phyloP scores from a whole-genome alignment of 2,329 filamentous ascomycete genomes.

The Chrysosphaeria jannelii region DNA sequence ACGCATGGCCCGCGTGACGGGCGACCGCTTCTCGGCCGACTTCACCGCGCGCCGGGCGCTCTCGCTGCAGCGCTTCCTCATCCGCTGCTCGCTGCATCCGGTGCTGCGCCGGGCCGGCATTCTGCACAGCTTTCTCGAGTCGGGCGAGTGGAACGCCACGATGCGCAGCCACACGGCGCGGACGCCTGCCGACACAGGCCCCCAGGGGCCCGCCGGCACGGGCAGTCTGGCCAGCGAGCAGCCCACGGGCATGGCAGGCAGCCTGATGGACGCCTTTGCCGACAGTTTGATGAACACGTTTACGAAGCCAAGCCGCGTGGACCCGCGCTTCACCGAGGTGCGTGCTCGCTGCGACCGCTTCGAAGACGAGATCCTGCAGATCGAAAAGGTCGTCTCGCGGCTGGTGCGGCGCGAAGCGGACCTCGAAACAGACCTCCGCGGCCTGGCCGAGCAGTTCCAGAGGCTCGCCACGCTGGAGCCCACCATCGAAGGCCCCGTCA shows the following conservation, averaged over 20 bases:
- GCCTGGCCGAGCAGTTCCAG: constrained; percentile 82
- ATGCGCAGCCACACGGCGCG: constrained; percentile 56
- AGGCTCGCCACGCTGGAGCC: constrained; percentile 75
- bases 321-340: constrained; percentile 82
- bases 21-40: constrained; percentile 78
- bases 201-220: constrained; percentile 11
- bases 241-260: constrained; percentile 7
- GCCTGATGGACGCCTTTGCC: constrained; percentile 56
- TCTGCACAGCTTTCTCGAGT: constrained; percentile 73
- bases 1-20: constrained; percentile 94
- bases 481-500: constrained; percentile 52
- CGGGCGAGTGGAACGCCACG: constrained; percentile 81
- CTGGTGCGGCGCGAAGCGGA: constrained; percentile 71
- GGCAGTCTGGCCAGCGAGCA: constrained; percentile 12
- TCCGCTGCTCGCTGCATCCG: constrained; percentile 63
- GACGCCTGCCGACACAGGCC: constrained; percentile 14
- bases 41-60: constrained; percentile 72
- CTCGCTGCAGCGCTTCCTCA: constrained; percentile 74
- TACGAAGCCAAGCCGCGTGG: constrained; percentile 81
- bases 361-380: constrained; percentile 71
- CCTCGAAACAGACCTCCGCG: constrained; percentile 61
- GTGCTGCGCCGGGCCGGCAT: constrained; percentile 59
- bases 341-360: constrained; percentile 79
- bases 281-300: constrained; percentile 96
- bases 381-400: constrained; percentile 84